These are phyloP conservation scores for Zygosaccharomyces pseudobailii DNA, from an alignment of 1,139 yeast species.

Conservation along the genomic window DNA sequence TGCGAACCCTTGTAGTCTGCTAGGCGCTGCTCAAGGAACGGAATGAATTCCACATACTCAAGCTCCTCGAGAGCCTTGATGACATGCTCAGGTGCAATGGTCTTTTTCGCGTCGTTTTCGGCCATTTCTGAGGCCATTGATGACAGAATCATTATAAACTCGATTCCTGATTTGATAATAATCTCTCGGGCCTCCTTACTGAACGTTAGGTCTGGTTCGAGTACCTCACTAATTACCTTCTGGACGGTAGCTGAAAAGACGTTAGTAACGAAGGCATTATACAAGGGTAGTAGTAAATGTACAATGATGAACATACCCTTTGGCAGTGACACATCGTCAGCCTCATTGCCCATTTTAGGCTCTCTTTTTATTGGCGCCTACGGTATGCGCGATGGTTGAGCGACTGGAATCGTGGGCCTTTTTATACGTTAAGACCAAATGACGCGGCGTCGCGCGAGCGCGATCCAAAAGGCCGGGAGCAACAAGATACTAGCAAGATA, in stretches of 20 bases:
- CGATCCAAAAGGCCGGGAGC: background rate
- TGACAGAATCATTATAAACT: constrained; percentile 89
- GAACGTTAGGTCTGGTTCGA: constrained; percentile 75
- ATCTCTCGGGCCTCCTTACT: constrained; percentile 95
- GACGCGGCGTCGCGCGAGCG: constrained; percentile 6
- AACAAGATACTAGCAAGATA: background rate
- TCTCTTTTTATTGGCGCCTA: background rate
- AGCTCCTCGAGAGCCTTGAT: constrained; percentile 82
- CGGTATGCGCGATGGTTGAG: background rate
- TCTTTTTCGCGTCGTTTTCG: constrained; percentile 91
- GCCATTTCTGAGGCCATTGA: constrained; percentile 96
- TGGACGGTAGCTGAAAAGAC: constrained; percentile 85
- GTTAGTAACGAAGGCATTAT: constrained; percentile 1
- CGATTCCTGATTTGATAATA: constrained; percentile 91
- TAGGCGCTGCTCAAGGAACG: constrained; percentile 73
- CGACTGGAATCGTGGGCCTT: background rate
- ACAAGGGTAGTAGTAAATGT: background rate
- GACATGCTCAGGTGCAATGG: constrained; percentile 95
- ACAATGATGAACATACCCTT: constrained; percentile 10
- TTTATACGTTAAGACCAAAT: constrained; percentile 1
- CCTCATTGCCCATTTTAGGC: constrained; percentile 11
- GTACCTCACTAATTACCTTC: constrained; percentile 83
- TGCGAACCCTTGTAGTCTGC: constrained; percentile 83
- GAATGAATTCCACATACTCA: constrained; percentile 82
- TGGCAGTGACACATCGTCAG: constrained; percentile 17